phyloP scores from a whole-genome alignment of 2,329 filamentous ascomycete species.

The Acrocalymma vagum region DNA sequence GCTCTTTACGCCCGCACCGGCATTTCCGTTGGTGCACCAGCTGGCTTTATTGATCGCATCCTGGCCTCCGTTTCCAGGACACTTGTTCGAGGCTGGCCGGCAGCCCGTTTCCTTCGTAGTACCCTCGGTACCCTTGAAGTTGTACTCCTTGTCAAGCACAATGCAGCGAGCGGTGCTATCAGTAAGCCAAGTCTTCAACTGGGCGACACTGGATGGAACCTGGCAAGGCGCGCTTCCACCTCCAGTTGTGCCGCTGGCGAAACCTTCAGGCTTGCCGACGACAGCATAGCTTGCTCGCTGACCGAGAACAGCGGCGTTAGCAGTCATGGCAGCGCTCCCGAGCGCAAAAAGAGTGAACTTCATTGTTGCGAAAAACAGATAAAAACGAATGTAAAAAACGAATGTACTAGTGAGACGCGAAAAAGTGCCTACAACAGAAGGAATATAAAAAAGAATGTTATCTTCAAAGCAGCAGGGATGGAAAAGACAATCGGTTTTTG shows the following conservation, averaged over 20 bases:
- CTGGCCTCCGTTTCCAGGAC: slow-evolving; percentile 66
- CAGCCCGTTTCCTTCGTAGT: slow-evolving; percentile 63
- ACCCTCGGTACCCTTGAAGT: slow-evolving; percentile 66
- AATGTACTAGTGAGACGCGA: no score
- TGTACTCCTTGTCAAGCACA: slow-evolving; percentile 63
- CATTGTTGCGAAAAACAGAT: slow-evolving; percentile 23
- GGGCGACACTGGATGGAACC: slow-evolving; percentile 61
- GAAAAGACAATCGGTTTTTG: no score
- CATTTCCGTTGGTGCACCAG: slow-evolving; percentile 66
- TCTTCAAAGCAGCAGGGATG: no score
- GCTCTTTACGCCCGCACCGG: slow-evolving; percentile 57
- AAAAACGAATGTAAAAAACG: slow-evolving; percentile 4
- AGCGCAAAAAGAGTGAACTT: slow-evolving; percentile 28
- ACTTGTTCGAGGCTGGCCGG: slow-evolving; percentile 55
- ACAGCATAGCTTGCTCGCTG: slow-evolving; percentile 31
- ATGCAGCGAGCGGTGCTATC: slow-evolving; percentile 65
- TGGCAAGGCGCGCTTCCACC: slow-evolving; percentile 64
- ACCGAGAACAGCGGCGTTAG: slow-evolving; percentile 24
- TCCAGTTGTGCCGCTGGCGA: slow-evolving; percentile 65
- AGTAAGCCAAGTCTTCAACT: slow-evolving; percentile 68
- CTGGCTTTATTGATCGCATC: slow-evolving; percentile 66
- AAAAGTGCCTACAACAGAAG: no score
- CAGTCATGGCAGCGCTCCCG: slow-evolving; percentile 20
- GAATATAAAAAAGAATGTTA: no score
- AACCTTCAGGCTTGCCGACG: slow-evolving; percentile 55